phyloP scores from a whole-genome alignment of 2,329 filamentous ascomycete species.

The Ceratocystis variospora region DNA sequence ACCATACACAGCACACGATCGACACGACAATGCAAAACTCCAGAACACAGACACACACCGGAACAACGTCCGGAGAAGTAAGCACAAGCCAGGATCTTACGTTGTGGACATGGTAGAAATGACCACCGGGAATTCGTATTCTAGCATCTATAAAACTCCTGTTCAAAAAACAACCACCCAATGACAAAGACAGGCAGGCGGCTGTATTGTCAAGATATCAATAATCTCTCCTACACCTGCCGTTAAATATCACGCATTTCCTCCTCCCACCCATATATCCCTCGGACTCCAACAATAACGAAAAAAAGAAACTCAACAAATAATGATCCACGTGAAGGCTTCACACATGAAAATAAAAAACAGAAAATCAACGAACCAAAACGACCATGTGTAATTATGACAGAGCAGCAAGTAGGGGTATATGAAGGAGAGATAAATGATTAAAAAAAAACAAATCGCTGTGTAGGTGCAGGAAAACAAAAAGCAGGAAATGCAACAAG shows the following conservation, averaged over 20 bases:
- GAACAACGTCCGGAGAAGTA: too few species aligned
- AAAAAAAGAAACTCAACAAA: not conserved
- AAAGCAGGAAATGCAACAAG: not conserved
- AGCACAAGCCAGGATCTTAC: not conserved
- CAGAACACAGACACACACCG: too few species aligned
- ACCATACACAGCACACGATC: not conserved
- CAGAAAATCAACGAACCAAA: not conserved
- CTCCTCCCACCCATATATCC: too few species aligned
- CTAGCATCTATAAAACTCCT: not conserved
- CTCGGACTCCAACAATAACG: not conserved
- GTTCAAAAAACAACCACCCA: too few species aligned
- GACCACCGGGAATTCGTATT: not conserved
- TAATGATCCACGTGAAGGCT: too few species aligned
- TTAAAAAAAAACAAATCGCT: not conserved
- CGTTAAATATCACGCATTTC: too few species aligned
- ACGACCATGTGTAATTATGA: not conserved
- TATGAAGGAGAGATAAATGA: conserved; percentile 6
- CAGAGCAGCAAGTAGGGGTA: not conserved
- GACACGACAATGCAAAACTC: not conserved
- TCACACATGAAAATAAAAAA: not conserved
- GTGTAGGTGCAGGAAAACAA: not conserved
- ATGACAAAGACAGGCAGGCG: too few species aligned
- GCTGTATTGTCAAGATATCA: too few species aligned
- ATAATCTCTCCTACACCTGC: too few species aligned
- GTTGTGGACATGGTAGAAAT: not conserved